Conservation (phyloP, 2,329 filamentous ascomycete species). For the Blastomyces silverae region DNA sequence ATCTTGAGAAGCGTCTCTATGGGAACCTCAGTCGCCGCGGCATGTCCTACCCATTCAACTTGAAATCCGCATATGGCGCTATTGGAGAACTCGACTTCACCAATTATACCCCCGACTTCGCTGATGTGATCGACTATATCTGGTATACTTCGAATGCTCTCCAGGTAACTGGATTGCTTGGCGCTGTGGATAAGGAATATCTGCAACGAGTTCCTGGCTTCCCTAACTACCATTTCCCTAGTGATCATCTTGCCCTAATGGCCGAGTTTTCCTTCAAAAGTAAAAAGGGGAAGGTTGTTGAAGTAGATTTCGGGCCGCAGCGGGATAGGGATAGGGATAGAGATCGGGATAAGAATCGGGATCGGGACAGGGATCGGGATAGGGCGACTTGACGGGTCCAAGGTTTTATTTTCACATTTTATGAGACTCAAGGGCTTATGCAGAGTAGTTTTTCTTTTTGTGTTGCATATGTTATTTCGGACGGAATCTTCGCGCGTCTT, state of each 20-base stretch:
- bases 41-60: slow-evolving; percentile 87
- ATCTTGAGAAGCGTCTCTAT: slow-evolving; percentile 75
- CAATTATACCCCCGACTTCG: slow-evolving; percentile 93
- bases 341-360: slow-evolving; percentile 25
- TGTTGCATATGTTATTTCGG: slow-evolving; percentile 32
- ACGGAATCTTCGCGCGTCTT: slow-evolving; percentile 37
- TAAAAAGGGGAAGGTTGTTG: slow-evolving; percentile 67
- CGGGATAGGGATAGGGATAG: slow-evolving; percentile 26
- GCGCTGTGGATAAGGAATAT: slow-evolving; percentile 78
- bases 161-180: slow-evolving; percentile 74
- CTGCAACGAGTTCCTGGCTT: slow-evolving; percentile 83
- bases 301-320: slow-evolving; percentile 55
- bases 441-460: slow-evolving; percentile 29
- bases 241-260: slow-evolving; percentile 84
- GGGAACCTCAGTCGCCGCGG: slow-evolving; percentile 88
- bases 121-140: slow-evolving; percentile 90
- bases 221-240: slow-evolving; percentile 89
- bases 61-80: slow-evolving; percentile 81
- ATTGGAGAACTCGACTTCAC: slow-evolving; percentile 87
- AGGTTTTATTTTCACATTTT: slow-evolving; percentile 36
- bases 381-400: slow-evolving; percentile 22
- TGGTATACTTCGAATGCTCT: slow-evolving; percentile 93
- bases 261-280: slow-evolving; percentile 85
- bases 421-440: slow-evolving; percentile 36
- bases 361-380: background rate